These are phyloP conservation scores for Macroventuria anomochaeta DNA, from an alignment of 2,329 filamentous ascomycete species.

Conservation along the genomic window DNA sequence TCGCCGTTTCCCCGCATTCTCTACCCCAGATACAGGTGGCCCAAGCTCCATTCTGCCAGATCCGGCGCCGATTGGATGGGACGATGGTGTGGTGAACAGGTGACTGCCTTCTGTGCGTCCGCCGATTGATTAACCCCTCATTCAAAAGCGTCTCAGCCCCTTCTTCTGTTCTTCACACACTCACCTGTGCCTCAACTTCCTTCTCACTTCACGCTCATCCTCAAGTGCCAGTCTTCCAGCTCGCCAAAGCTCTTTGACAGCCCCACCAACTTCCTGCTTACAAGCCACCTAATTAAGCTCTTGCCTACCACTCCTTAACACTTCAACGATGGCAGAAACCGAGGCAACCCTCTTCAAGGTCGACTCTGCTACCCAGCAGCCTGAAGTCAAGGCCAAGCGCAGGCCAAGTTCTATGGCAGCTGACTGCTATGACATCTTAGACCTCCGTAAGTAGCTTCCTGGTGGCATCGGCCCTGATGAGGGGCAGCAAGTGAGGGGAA, in stretches of 20 bases:
- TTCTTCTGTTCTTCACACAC: slow-evolving; percentile 35
- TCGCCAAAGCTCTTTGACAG: slow-evolving; percentile 25
- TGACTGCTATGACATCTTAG: slow-evolving; percentile 81
- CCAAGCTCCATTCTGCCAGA: slow-evolving; percentile 24
- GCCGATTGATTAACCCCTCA: slow-evolving; percentile 41
- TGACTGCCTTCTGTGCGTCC: slow-evolving; percentile 40
- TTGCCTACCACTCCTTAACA: slow-evolving; percentile 15
- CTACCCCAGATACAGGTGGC: slow-evolving; percentile 25
- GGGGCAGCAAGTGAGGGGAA: slow-evolving; percentile 33
- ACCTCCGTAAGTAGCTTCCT: slow-evolving; percentile 70
- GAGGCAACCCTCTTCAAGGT: slow-evolving; percentile 75
- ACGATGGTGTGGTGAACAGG: slow-evolving; percentile 46
- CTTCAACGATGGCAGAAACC: slow-evolving; percentile 59
- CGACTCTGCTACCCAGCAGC: slow-evolving; percentile 84
- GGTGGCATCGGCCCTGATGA: slow-evolving; percentile 18
- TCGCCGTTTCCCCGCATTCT: slow-evolving; percentile 22
- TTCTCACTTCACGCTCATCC: slow-evolving; percentile 16
- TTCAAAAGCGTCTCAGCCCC: slow-evolving; percentile 38
- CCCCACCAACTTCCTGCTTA: slow-evolving; percentile 14
- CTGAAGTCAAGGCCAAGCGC: slow-evolving; percentile 66
- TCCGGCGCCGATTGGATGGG: slow-evolving; percentile 32
- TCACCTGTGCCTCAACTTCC: slow-evolving; percentile 29
- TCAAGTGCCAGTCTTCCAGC: slow-evolving; percentile 16
- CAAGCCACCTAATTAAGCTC: slow-evolving; percentile 13
- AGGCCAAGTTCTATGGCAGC: slow-evolving; percentile 75